These are phyloP conservation scores for Zea mays DNA, from an alignment of 176 grass and related monocot genomes.

Conservation along the genomic window Zm-B73-REFERENCE-NAM-5.0 NC_050099.1:149288001-149288500, in stretches of 20 bases:
- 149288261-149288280: not conserved
- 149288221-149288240: not conserved
- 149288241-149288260: not conserved
- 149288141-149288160: too few relatives aligned
- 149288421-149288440: not conserved
- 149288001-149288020: too few relatives aligned
- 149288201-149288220: not conserved
- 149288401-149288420: not conserved
- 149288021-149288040: too few relatives aligned
- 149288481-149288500: too few relatives aligned
- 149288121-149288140: too few relatives aligned
- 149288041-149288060: too few relatives aligned
- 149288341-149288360: conserved; percentile 4
- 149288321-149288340: conserved; percentile 12
- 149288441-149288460: too few relatives aligned
- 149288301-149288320: not conserved
- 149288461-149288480: too few relatives aligned
- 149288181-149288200: not conserved
- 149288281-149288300: not conserved
- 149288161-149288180: not conserved
- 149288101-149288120: too few relatives aligned
- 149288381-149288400: conserved; percentile 11
- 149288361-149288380: not conserved
- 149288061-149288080: too few relatives aligned
- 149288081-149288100: too few relatives aligned